Evolutionary conservation across 768 basidiomycete genomes (phyloP).

Genomic region (Suillus bovinus): DNA sequence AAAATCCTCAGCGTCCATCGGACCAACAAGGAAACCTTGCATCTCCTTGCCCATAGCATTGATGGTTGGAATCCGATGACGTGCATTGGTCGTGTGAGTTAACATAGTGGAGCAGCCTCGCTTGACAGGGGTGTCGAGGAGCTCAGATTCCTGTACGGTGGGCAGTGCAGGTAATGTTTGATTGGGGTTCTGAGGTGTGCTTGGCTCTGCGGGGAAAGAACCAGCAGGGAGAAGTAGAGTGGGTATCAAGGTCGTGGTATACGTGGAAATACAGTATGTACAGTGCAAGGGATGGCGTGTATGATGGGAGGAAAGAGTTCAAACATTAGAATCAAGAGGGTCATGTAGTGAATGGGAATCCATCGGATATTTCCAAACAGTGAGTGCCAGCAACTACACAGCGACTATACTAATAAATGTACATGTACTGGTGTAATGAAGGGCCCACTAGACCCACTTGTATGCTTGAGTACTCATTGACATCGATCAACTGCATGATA

Average conservation of each 20-base stretch:
- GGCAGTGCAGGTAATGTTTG: neutral
- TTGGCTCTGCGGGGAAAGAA: neutral
- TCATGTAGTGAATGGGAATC: neutral
- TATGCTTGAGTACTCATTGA: neutral
- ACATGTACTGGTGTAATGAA: no score
- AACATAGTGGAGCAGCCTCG: neutral
- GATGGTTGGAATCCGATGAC: neutral
- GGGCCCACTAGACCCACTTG: no score
- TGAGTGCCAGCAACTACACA: no score
- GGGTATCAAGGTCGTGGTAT: neutral
- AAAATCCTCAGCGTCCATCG: constrained; percentile 9
- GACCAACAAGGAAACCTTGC: constrained; percentile 4
- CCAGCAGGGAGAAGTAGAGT: neutral
- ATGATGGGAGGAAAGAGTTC: neutral
- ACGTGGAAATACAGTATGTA: neutral
- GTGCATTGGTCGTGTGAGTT: constrained; percentile 4
- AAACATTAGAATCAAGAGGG: neutral
- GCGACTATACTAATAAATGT: neutral
- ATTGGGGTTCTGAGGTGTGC: neutral
- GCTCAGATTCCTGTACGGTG: neutral
- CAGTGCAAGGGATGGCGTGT: neutral
- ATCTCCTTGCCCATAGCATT: constrained; percentile 11
- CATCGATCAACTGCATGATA: no score
- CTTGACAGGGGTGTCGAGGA: neutral
- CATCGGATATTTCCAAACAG: neutral